Base-by-base conservation (phyloP, 768 basidiomycete species). In the Tremella mesenterica region DNA sequence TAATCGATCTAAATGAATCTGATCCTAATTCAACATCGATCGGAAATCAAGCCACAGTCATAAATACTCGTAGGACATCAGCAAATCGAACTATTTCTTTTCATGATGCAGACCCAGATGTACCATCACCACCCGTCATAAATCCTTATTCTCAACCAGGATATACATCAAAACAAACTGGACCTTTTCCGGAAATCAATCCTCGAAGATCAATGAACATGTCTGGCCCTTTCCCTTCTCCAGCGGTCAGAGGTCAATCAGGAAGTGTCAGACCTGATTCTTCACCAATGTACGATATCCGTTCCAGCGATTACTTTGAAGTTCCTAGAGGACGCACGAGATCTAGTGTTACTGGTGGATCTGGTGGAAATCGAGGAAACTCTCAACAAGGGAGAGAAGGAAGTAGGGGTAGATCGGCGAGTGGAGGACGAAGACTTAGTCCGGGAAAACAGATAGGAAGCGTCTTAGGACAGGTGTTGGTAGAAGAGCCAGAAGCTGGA, bases 231-330 rank as follows among this genome's bases (percentile, higher is more conserved):
- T 66, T 66, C 55, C 61, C 64, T 16, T 57, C 56, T 4, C 44
- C 58, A 16, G 39, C 27, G 28, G 36, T 52, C 36, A 16, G 47
- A 6, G 7, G 18, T 7, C n/a, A 23, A 8, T 57, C 53, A 10
- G 29, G 39, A 16, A 52, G n/a, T 23, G 50, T 54, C 28, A 34
- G 64, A 45, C 61, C 55, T 12, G 60, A 61, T 21, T 28, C 52
- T 4, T 64, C 62, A 25, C 65, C 65, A 14, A 59, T 67, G 62
- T 63, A 67, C 31, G 65, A 67, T 47, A 67, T 67, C 14, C 44
- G 60, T 14, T 43, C 56, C 16, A 49, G 46, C 31, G 65, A 67
- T 48, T 67, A 67, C 28, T 61, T 66, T 23, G 54, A 31, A 6
- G 54, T 59, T 25, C 43, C 43, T n/a, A n/a, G n/a, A n/a, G n/a